phyloP scores from a whole-genome alignment of 495 filamentous ascomycete genomes.

The Aspergillus egyptiacus region DNA sequence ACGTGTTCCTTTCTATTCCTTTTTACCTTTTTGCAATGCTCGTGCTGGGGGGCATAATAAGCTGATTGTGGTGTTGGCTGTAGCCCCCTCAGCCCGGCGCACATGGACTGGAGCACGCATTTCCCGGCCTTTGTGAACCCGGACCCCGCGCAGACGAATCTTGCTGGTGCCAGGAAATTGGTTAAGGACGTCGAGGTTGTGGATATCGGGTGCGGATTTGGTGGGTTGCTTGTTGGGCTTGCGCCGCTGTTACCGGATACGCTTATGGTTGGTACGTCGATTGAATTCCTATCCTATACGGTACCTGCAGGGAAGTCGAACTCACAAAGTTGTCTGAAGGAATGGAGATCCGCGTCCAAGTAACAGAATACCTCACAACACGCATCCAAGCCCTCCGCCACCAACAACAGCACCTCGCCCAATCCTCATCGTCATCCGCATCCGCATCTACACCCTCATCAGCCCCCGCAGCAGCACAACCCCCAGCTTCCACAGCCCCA shows the following conservation, averaged over 20 bases:
- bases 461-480: neutral
- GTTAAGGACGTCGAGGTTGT: conserved; percentile 78
- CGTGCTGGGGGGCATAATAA: neutral
- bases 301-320: neutral
- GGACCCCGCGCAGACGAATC: conserved; percentile 27
- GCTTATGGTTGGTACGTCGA: conserved; percentile 63
- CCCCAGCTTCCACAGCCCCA: neutral
- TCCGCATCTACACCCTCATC: conserved; percentile 14
- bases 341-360: conserved; percentile 85
- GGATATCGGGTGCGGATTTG: conserved; percentile 96
- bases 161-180: conserved; percentile 39
- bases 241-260: conserved; percentile 75
- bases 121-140: conserved; percentile 66
- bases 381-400: conserved; percentile 73
- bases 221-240: conserved; percentile 81
- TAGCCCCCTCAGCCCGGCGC: conserved; percentile 72
- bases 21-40: neutral
- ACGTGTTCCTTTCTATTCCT: conserved; percentile 25
- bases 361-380: conserved; percentile 81
- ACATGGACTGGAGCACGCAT: conserved; percentile 85
- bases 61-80: too few species aligned
- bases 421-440: too few species aligned
- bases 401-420: conserved; percentile 50
- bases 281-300: neutral
- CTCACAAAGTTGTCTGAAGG: conserved; percentile 30